These are phyloP conservation scores for Xylariales sp. DNA, from an alignment of 2,329 filamentous ascomycete genomes.

Conservation along the genomic window DNA sequence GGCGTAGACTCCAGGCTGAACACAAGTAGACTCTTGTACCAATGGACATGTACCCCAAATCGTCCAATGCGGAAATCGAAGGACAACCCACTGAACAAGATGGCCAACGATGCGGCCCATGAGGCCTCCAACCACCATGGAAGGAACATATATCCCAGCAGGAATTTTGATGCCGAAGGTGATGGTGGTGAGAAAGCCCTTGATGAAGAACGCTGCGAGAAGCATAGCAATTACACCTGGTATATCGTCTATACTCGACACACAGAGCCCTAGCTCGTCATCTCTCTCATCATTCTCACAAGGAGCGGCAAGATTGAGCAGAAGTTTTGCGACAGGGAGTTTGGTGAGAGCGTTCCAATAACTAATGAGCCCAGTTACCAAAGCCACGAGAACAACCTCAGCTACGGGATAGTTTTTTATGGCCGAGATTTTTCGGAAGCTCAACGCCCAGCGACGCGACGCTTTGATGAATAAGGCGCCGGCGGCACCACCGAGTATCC, in stretches of 20 bases:
- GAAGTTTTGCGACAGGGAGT: constrained; percentile 86
- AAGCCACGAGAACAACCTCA: constrained; percentile 88
- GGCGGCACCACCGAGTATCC: constrained; percentile 82
- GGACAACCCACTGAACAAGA: constrained; percentile 81
- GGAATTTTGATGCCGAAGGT: constrained; percentile 98
- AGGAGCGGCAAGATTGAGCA: constrained; percentile 90
- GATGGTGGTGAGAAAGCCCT: constrained; percentile 86
- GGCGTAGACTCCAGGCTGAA: constrained; percentile 96
- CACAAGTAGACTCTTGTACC: constrained; percentile 80
- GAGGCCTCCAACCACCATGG: constrained; percentile 96
- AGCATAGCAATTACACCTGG: constrained; percentile 78
- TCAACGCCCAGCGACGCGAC: constrained; percentile 87
- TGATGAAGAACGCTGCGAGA: constrained; percentile 84
- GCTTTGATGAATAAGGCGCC: constrained; percentile 98
- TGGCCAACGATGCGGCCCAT: constrained; percentile 92
- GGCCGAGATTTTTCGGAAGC: constrained; percentile 81
- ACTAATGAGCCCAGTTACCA: constrained; percentile 84
- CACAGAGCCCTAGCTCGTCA: constrained; percentile 80
- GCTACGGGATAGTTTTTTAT: constrained; percentile 88
- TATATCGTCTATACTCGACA: constrained; percentile 78
- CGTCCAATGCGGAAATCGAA: constrained; percentile 76
- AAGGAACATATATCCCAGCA: constrained; percentile 96
- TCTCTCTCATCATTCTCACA: constrained; percentile 77
- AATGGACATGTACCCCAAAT: constrained; percentile 81
- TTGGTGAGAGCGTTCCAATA: constrained; percentile 96